Evolutionary conservation across 805 yeast species (phyloP), one percentile per base, ranked within the genome.

Genomic region (Candida saitoana): DNA sequence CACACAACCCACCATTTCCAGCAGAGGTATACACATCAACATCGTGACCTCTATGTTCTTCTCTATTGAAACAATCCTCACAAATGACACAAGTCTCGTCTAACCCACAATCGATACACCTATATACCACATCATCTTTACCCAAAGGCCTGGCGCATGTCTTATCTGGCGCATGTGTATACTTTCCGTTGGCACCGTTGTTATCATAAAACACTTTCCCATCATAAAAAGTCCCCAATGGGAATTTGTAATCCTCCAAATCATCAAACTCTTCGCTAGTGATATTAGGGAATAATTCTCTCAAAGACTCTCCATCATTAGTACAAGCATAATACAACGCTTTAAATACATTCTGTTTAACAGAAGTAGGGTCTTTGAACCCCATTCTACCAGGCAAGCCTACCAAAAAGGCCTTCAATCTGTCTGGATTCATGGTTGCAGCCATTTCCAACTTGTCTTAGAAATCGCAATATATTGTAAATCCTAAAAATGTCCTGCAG

Each of bases 71-170:
- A 57, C 95, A 86, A 49, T 79, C 65, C 9, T 73, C 76, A 61
- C 95, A 86, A 19, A 86, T 57, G 25, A 87, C 89, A 67, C 95
- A 86, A 0, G 90, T 82, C 6, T 79, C 80, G 60, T 86, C 95
- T 46, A 74, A 76, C 0, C 86, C 87, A 67, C 95, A 86, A 44
- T 84, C 87, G 25, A 69, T 69, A 55, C 95, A 86, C 42, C 87
- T 67, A 56, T 82, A 86, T 16, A 84, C 82, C 0, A 83, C 79
- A 46, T 82, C 86, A 18, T 84, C 84, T 3, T 59, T 52, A 31
- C 69, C 72, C 49, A 86, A 80, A 27, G 77, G 69, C 41, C 80
- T 69, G 3, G 89, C 84, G 65, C 95, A 86, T 15, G 80, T 79
- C 50, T 82, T 74, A n/a, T 80, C 82, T 2, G 62, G 55, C 42